Conservation (phyloP, 108 stramenopile species). For the Cyclotella kingstonii region DNA sequence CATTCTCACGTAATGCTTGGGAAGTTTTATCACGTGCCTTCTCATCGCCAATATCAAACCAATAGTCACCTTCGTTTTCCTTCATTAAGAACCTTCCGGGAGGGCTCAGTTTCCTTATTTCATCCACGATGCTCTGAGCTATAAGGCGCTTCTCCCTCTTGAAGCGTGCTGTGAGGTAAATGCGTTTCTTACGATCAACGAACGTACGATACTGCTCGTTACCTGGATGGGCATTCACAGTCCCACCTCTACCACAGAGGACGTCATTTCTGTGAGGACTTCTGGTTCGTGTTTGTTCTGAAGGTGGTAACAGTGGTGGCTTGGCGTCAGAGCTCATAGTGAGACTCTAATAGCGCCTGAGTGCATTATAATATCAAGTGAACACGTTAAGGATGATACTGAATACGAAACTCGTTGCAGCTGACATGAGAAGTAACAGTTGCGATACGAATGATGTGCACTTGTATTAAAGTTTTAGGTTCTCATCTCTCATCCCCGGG, state of each 20-base stretch:
- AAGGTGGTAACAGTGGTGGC: conserved; percentile 4
- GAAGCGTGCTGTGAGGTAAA: conserved; percentile 46
- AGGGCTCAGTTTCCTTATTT: conserved; percentile 61
- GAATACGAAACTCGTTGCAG: too few species aligned
- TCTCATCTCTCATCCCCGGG: too few species aligned
- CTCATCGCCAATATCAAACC: conserved; percentile 81
- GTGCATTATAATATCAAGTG: too few species aligned
- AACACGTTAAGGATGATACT: too few species aligned
- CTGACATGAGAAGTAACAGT: too few species aligned
- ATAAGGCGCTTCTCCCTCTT: conserved; percentile 66
- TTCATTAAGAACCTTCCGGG: conserved; percentile 83
- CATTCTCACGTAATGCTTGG: conserved; percentile 44
- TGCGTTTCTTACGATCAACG: conserved; percentile 75
- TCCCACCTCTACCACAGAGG: conserved; percentile 50
- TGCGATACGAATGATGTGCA: too few species aligned
- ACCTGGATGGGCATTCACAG: conserved; percentile 47
- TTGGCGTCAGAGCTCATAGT: neutral
- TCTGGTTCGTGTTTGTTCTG: conserved; percentile 16
- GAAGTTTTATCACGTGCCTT: conserved; percentile 67
- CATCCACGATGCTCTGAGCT: conserved; percentile 64
- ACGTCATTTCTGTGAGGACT: conserved; percentile 49
- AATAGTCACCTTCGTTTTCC: conserved; percentile 48
- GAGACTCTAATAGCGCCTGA: too few species aligned
- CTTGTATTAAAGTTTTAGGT: too few species aligned
- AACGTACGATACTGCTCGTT: conserved; percentile 54